A percentile compares a stretch with the other conserved stretches of the same genome.
phyloP scores from a whole-genome alignment of 2,329 filamentous ascomycete genomes.

The Ceratocystis destructans region DNA sequence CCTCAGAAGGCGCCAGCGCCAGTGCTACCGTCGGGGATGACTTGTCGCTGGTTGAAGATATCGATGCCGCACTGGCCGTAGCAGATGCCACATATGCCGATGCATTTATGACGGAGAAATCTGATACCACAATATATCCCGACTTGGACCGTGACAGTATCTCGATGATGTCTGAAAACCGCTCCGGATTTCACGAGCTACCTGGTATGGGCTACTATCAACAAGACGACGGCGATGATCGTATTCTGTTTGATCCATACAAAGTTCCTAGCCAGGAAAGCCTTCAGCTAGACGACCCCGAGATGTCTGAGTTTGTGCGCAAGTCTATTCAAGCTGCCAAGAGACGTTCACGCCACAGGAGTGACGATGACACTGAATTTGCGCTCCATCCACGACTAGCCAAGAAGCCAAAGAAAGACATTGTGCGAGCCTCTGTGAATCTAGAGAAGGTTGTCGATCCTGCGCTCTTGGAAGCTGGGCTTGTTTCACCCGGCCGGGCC shows the following conservation, averaged over 20 bases:
- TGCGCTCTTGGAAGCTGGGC: background rate
- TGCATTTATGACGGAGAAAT: background rate
- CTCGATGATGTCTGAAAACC: constrained; percentile 20
- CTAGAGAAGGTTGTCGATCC: background rate
- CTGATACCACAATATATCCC: constrained; percentile 29
- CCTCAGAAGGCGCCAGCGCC: background rate
- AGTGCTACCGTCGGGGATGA: background rate
- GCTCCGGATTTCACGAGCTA: constrained; percentile 32
- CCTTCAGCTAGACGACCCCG: constrained; percentile 31
- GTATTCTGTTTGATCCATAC: constrained; percentile 46
- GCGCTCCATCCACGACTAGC: constrained; percentile 23
- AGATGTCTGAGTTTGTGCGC: constrained; percentile 41
- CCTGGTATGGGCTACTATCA: constrained; percentile 46
- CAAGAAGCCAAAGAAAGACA: constrained; percentile 3
- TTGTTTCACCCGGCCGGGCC: background rate
- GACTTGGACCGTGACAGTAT: constrained; percentile 35
- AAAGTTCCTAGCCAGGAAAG: constrained; percentile 37
- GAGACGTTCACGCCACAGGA: constrained; percentile 37
- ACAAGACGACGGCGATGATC: constrained; percentile 43
- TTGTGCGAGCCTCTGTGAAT: background rate
- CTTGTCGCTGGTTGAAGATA: background rate
- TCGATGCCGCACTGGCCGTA: background rate
- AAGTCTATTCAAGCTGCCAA: constrained; percentile 41
- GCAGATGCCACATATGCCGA: background rate
- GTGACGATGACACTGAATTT: constrained; percentile 43